Percentiles rank a stretch among this genome's conserved stretches.
Conservation (phyloP, 2,329 filamentous ascomycete genomes). For the Beauveria medogensis region DNA sequence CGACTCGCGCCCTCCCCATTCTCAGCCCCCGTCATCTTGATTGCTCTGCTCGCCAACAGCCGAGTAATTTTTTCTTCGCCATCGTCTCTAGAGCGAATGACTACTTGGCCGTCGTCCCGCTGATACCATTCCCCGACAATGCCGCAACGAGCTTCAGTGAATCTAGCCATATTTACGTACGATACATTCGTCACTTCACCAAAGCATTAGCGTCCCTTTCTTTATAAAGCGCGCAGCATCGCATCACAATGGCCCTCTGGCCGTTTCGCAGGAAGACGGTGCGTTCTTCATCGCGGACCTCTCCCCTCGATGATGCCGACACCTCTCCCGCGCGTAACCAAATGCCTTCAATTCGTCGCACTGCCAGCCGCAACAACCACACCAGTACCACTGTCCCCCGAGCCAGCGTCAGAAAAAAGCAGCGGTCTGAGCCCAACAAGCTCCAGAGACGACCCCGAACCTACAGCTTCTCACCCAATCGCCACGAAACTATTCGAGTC, state of each 20-base stretch:
- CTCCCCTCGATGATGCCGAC: conserved; percentile 44
- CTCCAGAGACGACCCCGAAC: conserved; percentile 39
- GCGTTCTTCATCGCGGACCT: conserved; percentile 48
- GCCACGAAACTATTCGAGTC: conserved; percentile 44
- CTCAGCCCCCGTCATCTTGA: background rate
- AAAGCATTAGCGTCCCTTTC: background rate
- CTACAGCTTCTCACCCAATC: conserved; percentile 56
- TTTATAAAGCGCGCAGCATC: background rate
- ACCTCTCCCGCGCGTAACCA: conserved; percentile 17
- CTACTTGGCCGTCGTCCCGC: background rate
- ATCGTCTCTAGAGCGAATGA: background rate
- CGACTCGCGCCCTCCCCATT: background rate
- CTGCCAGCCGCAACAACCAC: conserved; percentile 21
- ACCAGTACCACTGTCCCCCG: conserved; percentile 23
- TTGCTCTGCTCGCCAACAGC: background rate
- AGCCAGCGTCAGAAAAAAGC: conserved; percentile 29
- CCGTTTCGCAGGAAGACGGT: conserved; percentile 50
- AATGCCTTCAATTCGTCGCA: background rate
- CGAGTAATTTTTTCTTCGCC: background rate
- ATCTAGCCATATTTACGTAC: background rate
- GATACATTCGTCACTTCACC: background rate
- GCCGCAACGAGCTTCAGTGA: background rate
- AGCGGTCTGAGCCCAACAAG: conserved; percentile 39
- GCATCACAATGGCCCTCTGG: conserved; percentile 15
- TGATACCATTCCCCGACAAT: conserved; percentile 3